Evolutionary conservation across 164 flowering plant species (phyloP).

Genomic region (Piper betle): DNA sequence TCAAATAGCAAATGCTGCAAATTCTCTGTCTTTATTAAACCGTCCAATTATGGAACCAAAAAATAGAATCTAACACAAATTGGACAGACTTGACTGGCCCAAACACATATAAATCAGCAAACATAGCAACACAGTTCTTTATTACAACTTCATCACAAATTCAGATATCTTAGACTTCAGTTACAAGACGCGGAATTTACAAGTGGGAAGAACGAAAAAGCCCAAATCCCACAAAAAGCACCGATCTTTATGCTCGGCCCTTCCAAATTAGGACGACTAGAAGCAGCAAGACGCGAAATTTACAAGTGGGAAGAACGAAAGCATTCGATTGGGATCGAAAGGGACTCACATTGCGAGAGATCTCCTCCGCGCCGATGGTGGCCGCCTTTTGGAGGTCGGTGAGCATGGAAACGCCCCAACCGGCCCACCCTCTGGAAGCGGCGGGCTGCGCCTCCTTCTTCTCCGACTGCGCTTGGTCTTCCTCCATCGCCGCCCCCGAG

Average conservation of each 20-base stretch:
- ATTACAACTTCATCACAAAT: no score
- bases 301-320: not conserved
- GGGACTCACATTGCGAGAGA: slow-evolving; percentile 70
- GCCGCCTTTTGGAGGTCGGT: slow-evolving; percentile 93
- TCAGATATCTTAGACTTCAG: no score
- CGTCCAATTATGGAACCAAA: no score
- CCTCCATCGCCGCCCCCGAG: not conserved
- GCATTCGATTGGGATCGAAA: not conserved
- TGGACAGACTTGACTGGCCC: no score
- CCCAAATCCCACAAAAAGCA: no score
- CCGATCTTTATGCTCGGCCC: not conserved
- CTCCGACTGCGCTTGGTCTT: not conserved
- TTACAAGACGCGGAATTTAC: no score
- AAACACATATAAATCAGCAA: no score
- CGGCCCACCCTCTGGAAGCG: slow-evolving; percentile 40
- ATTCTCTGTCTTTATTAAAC: no score
- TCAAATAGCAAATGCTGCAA: no score
- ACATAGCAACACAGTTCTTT: no score
- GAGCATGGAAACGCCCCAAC: slow-evolving; percentile 60
- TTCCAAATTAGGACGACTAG: not conserved
- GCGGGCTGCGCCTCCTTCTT: not conserved
- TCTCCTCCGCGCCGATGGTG: slow-evolving; percentile 71
- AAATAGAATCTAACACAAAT: no score
- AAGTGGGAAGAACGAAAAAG: no score
- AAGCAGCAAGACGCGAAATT: not conserved